Evolutionary conservation across 139 green algal genomes (phyloP).

Genomic region (Chlorella sp.): DNA sequence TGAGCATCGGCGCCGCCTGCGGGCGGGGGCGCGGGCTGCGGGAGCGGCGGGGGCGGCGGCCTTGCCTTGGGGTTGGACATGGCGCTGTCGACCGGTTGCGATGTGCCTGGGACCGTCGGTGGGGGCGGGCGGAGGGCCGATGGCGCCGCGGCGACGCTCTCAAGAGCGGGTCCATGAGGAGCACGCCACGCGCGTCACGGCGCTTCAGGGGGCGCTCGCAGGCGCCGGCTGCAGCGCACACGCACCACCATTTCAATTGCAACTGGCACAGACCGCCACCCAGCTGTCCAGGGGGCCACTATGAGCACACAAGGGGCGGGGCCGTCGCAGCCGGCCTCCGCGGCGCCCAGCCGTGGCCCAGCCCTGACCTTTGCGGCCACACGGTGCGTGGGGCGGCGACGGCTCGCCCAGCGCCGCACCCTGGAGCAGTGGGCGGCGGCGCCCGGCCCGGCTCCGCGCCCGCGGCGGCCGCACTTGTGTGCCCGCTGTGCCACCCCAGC

Average conservation of each 20-base stretch:
- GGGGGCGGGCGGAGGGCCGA: not conserved
- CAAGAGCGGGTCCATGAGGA: too few species aligned
- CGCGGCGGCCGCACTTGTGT: too few species aligned
- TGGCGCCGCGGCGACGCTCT: not conserved
- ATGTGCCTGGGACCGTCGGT: not conserved
- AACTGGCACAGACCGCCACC: not conserved
- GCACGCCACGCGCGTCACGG: too few species aligned
- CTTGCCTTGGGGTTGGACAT: slow-evolving; percentile 23
- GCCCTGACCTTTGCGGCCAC: not conserved
- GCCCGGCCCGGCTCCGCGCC: too few species aligned
- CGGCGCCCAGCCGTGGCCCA: not conserved
- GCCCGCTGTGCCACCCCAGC: not conserved
- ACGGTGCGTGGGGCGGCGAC: not conserved
- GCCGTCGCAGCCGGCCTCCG: not conserved
- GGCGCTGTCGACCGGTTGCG: not conserved
- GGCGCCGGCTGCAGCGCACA: too few species aligned
- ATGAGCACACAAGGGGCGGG: not conserved
- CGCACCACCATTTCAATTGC: too few species aligned
- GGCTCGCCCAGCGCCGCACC: too few species aligned
- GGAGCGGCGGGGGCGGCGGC: not conserved
- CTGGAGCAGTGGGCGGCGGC: not conserved
- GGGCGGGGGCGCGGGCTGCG: too few species aligned
- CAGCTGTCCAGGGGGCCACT: too few species aligned
- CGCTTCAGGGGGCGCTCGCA: too few species aligned
- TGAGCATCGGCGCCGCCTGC: not conserved